Percentiles rank a stretch among this genome's conserved stretches.
Conservation (phyloP, 202 grass and related monocot species). For the Dendrocalamus latiflorus region DNA sequence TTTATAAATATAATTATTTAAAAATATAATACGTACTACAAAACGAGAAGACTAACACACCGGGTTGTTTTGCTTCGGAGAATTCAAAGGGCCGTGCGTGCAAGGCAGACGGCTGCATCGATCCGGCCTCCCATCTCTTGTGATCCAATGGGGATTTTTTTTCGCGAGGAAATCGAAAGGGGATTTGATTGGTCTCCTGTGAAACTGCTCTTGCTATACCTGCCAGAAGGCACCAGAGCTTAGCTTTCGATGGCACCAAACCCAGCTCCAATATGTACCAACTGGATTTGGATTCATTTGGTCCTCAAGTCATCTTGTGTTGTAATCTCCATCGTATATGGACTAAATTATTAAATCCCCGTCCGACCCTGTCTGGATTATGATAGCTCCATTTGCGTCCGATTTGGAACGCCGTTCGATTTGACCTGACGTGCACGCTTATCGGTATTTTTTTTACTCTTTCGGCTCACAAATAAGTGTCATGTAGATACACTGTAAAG, state of each 20-base stretch:
- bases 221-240: constrained; percentile 26
- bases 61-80: constrained; percentile 13
- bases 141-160: background rate
- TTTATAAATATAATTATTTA: no score
- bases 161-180: no score
- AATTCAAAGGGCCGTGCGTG: constrained; percentile 25
- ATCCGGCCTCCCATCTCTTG: background rate
- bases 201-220: constrained; percentile 7
- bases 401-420: no score
- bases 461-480: no score
- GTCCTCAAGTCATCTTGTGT: background rate
- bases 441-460: no score
- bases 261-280: background rate
- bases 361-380: background rate
- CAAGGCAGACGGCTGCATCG: background rate
- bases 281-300: background rate
- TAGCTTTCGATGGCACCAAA: constrained; percentile 12
- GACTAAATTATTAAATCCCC: no score
- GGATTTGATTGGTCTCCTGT: background rate
- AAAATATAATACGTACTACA: no score
- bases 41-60: background rate
- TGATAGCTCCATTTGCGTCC: no score
- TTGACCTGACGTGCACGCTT: no score
- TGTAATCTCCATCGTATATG: constrained; percentile 1
- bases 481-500: no score